Base-by-base conservation (phyloP, 495 filamentous ascomycete genomes). In the Penicillium longicatenatum region DNA sequence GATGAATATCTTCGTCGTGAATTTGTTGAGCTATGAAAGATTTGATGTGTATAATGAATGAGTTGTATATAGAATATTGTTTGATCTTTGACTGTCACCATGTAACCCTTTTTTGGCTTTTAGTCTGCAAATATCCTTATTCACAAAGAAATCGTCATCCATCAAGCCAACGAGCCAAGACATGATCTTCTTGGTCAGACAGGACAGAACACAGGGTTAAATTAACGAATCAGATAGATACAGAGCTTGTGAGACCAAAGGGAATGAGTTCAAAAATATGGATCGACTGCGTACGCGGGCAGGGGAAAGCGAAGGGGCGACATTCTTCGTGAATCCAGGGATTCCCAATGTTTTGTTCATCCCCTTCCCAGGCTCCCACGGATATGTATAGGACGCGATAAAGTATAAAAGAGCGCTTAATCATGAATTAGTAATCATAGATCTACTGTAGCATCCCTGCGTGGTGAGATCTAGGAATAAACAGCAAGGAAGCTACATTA, bases 1-100 rank as follows among this genome's bases (percentile, higher is more conserved):
- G 71, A 70, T 42, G 69, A 73, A 58, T 45, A 62, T 5, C 58
- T 76, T 12, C 58, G 62, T 19, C 58, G 61, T 7, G 76, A 79
- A 44, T 79, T 76, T 66, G 67, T 74, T 16, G 76, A 77, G 39
- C 50, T 79, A 8, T 46, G 19, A 46, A 14, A 20, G 12, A 35
- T 35, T 33, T 35, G 26, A 26, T 26, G 26, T 26, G 7, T 26
- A 26, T 26, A 26, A 26, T 26, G 26, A 26, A 6, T 26, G 26
- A 26, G 3, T 26, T 26, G 26, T 26, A 26, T 4, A 26, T 26
- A 26, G 26, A 2, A 26, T 26, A 5, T 26, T 26, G 26, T 4
- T 26, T 26, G 7, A 6, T 6, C 26, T 26, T 26, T 6, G 4
- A 26, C 4, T 6, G 26, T 4, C 26, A 26, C 7, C 26, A 26